Evolutionary conservation across 331 rosid genomes (phyloP), one percentile per base, ranked within the genome.

Genomic region (Malus hybrid): DNA sequence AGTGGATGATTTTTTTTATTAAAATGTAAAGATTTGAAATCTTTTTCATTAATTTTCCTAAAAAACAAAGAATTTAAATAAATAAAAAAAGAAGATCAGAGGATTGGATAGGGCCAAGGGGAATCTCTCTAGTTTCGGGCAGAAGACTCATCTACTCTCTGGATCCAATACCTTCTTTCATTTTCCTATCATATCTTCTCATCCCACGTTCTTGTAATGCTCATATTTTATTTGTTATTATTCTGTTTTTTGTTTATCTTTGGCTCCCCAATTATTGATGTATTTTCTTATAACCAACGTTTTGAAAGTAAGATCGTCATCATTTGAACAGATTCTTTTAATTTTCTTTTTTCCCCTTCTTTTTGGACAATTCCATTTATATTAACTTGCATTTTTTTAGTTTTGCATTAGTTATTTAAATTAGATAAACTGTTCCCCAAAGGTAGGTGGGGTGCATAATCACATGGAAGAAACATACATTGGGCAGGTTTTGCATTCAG

Each of bases 141-240:
- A 15, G 73, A 70, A 74, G 72, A 71, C 87, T 84, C 83, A 86
- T 86, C 89, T 80, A 75, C 81, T 77, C 80, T 79, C 80, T 83
- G 80, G 87, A 84, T 80, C 93, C 90, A 87, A 85, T 79, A 86
- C 89, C 81, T 34, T 84, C 82, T 59, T 79, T 15, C 50, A 79
- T 69, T 88, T 76, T 78, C 77, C 72, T 74, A 77, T 62, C 72
- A 77, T 85, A 79, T 88, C 90, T 73, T 90, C 72, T 71, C 74
- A 68, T 77, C 78, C 84, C 90, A 85, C 80, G 86, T 74, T 81
- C 79, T 80, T 80, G 63, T 63, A 73, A n/a, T 68, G 80, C 74
- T 72, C 70, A 22, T 84, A 10, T 73, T 24, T 71, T 77, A 48
- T 76, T 44, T 11, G 22, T 57, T 7, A 13, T 60, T 59, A 16